Base-by-base conservation (phyloP, 305 asterid genomes). In the Fraxinus baroniana region DNA sequence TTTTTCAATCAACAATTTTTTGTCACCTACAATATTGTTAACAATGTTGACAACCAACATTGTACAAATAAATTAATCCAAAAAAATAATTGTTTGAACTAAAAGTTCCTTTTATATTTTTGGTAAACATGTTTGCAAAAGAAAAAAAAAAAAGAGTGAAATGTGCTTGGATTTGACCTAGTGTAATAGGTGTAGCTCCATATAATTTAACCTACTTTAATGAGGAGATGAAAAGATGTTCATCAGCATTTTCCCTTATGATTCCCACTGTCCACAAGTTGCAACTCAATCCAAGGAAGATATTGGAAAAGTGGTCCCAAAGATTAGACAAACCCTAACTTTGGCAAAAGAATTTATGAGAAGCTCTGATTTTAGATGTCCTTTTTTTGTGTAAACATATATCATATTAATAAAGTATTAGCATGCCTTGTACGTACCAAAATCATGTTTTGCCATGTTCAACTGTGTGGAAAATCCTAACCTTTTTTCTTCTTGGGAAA, bases 241-340 rank as follows among this genome's bases (percentile, higher is more conserved):
- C 71, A 22, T 62, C 17, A 62, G 5, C 35, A 22, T 7, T 30
- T 68, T 26, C 18, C 9, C 36, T 24, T 12, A 10, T 68, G 39
- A 68, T 68, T 28, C 39, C 75, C 9, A 28, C 18, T 68, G 74
- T 4, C 39, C 74, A 30, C 33, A 68, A 30, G 1, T 68, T 30
- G 39, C 4, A 28, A 68, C 75, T 68, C 20, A 68, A 5, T 68
- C 75, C 75, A 82, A 72, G 89, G 39, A 68, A 68, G 18, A 83
- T 83, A 86, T 78, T 90, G 94, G 94, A 90, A 76, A 86, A 86
- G 95, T 91, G 93, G 95, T 90, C 93, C 93, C 83, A 82, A 80
- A 84, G 73, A 76, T 37, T 81, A 81, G 55, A 74, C 76, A 86
- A 90, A 87, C 92, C 93, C 90, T 49, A 49, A 46, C 55, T 13